Evolutionary conservation across 2,329 filamentous ascomycete species (phyloP), one percentile per base, ranked within the genome.

Genomic region (Chrysosporium queenslandicum): DNA sequence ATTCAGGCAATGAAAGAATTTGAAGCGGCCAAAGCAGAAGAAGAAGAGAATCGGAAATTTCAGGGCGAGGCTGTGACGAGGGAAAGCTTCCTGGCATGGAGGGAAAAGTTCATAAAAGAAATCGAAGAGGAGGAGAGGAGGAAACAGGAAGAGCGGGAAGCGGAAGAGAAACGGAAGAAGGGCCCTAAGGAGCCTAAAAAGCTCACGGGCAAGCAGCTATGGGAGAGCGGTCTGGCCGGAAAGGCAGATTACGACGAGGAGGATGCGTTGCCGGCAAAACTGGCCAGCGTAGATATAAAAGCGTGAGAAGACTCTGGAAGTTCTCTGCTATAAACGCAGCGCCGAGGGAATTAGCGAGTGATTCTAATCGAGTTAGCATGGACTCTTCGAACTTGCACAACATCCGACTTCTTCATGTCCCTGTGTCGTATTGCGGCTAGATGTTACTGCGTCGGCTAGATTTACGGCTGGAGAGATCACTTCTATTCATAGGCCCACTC

Each of bases 11-110:
- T 71, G 47, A 71, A 69, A 47, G 79, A 82, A 46, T 64, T 74
- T 46, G 77, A 74, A 56, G 69, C 75, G 1, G 78, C 77, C 6
- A 77, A 80, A 62, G 76, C 63, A 0, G 92, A 98, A 71, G 82
- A 86, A 56, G 89, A 92, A 68, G 92, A 98, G 74, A 98, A 98
- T 68, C 82, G 85, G 62, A 97, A 96, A 71, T 98, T 98, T 69
- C 86, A 94, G 66, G 92, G 92, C 53, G 87, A 87, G 32, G 77
- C 82, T 29, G 92, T 98, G 18, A 97, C 83, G n/a, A 77, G 81
- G 20, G 88, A 95, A 72, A 83, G 82, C 0, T 98, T 97, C 64
- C 65, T 86, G 59, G 80, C 78, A 59, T 98, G 92, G 92, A 77
- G 87, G 52, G 82, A 83, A 36, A 79, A 69, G 8, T 98, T 97